Base-by-base conservation (phyloP, 2,329 filamentous ascomycete genomes). In the Zymoseptoria ardabiliae region DNA sequence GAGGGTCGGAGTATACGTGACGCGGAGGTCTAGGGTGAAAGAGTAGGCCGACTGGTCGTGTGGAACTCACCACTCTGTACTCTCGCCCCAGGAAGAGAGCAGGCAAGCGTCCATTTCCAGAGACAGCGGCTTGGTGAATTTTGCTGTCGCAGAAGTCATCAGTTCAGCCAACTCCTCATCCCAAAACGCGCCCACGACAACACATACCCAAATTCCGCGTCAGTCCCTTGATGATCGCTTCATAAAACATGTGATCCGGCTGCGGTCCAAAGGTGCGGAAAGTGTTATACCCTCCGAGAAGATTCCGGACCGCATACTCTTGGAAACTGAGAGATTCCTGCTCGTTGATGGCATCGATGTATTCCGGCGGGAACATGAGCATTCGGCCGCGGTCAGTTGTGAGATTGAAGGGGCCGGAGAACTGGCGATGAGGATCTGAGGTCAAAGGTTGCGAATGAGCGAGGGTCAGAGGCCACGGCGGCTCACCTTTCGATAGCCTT, bases 151-250 rank as follows among this genome's bases (percentile, higher is more conserved):
- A 8, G 25, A 28, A 28, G 25, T 4, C 35, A 41, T 41, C 35
- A 41, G 17, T 17, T 1, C 35, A 41, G 17, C 10, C 17, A 10
- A 28, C 10, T 11, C 11, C 11, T 1, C 35, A 41, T 4, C 10
- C 5, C 35, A 10, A 10, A 41, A 17, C 13, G 35, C 17, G 11
- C 9, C 22, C 13, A 25, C 28, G 9, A 20, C 20, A 17, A 28
- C 25, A 52, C 58, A 49, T 57, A 60, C 58, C 50, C 49, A 63
- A 41, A 19, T 45, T 60, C 5, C 61, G 57, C 9, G 63, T 65
- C 3, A 63, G 30, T 13, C 59, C 63, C 30, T 58, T 63, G 5
- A 63, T 56, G 7, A 65, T 53, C 7, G 61, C 61, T 28, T 63
- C 61, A 9, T 58, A 23, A 53, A 65, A 61, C 25, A 58, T 54